phyloP scores from a whole-genome alignment of 495 filamentous ascomycete genomes.

The Podospora pseudopauciseta region DNA sequence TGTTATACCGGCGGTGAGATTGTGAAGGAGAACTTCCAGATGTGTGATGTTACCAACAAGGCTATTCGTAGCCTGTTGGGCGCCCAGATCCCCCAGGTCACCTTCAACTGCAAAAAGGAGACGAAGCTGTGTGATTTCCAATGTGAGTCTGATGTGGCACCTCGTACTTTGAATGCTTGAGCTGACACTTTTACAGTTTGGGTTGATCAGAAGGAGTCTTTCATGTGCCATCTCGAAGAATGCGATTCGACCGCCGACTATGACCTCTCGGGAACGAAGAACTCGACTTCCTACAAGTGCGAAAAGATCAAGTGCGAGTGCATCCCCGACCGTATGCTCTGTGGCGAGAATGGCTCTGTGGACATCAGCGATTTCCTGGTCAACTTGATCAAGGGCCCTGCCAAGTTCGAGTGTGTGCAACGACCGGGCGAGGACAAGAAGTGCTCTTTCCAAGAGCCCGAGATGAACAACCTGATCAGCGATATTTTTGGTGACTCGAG shows the following conservation, averaged over 20 bases:
- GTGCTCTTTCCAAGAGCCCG: slow-evolving; percentile 83
- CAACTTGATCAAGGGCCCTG: slow-evolving; percentile 77
- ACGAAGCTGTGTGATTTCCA: slow-evolving; percentile 82
- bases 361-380: slow-evolving; percentile 87
- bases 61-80: slow-evolving; percentile 88
- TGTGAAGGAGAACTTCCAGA: slow-evolving; percentile 91
- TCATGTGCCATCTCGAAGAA: slow-evolving; percentile 85
- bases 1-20: slow-evolving; percentile 90
- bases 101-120: slow-evolving; percentile 82
- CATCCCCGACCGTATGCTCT: slow-evolving; percentile 87
- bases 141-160: slow-evolving; percentile 51
- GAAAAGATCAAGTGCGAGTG: slow-evolving; percentile 81
- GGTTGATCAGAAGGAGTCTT: slow-evolving; percentile 90
- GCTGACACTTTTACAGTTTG: slow-evolving; percentile 64
- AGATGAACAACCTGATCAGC: slow-evolving; percentile 85
- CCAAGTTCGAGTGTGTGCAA: slow-evolving; percentile 70
- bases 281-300: slow-evolving; percentile 80
- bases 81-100: slow-evolving; percentile 81
- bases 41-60: slow-evolving; percentile 92
- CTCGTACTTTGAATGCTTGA: neutral
- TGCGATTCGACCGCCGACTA: slow-evolving; percentile 70
- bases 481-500: slow-evolving; percentile 85
- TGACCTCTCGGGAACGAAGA: slow-evolving; percentile 55
- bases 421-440: slow-evolving; percentile 55
- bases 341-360: slow-evolving; percentile 83